These are phyloP conservation scores for Edaphochlamys debaryana DNA, from an alignment of 139 green algal genomes.

Conservation along the genomic window DNA sequence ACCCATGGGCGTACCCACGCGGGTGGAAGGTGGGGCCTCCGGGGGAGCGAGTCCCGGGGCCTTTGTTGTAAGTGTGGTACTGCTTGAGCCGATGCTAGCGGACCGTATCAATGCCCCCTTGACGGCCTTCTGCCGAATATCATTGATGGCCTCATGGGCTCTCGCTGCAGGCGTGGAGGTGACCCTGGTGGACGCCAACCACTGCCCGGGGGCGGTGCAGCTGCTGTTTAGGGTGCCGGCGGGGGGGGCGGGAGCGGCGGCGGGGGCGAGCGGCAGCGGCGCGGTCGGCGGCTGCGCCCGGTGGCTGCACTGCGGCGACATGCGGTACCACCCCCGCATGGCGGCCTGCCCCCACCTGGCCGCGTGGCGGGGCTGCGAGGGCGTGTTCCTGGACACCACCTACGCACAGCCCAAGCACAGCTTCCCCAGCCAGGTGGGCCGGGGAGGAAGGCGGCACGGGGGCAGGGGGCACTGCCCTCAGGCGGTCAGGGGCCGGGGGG, in stretches of 20 bases:
- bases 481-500: no score
- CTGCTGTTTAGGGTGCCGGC: constrained; percentile 79
- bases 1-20: constrained; percentile 50
- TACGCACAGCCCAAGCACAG: constrained; percentile 78
- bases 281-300: not conserved
- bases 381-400: constrained; percentile 88
- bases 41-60: no score
- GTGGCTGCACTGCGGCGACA: constrained; percentile 85
- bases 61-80: no score
- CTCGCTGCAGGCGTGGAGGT: constrained; percentile 69
- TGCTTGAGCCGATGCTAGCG: no score
- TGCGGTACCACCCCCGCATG: constrained; percentile 69
- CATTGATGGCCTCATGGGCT: not conserved
- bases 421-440: constrained; percentile 72
- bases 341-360: constrained; percentile 60
- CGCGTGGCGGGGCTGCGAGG: constrained; percentile 57
- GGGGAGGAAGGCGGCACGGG: no score
- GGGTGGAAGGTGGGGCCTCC: constrained; percentile 69
- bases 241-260: constrained; percentile 4
- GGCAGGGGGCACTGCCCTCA: no score
- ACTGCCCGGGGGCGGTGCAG: constrained; percentile 84
- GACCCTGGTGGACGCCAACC: constrained; percentile 81
- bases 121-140: no score
- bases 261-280: not conserved
- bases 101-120: no score